Evolutionary conservation across 441 rosid species (phyloP).

Genomic region (Theobroma grandiflorum): DNA sequence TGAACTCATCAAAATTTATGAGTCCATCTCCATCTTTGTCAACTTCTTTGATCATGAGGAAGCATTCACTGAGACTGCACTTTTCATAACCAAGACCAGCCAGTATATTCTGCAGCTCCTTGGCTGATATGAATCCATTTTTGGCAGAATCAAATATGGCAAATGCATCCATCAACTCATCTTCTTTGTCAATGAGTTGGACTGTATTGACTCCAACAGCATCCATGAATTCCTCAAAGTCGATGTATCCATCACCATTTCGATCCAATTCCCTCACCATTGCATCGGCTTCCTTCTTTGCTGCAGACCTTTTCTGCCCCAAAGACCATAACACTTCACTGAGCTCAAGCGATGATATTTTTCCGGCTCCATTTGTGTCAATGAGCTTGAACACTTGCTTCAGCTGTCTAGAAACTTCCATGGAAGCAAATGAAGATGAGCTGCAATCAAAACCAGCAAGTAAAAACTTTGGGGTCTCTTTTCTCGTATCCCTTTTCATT

Average conservation of each 20-base stretch:
- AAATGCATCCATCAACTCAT: conserved; percentile 50
- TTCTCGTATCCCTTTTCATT: background rate
- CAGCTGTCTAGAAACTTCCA: conserved; percentile 33
- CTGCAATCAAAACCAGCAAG: conserved; percentile 27
- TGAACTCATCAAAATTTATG: conserved; percentile 54
- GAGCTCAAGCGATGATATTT: conserved; percentile 51
- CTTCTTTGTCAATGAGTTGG: conserved; percentile 11
- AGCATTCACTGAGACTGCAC: conserved; percentile 46
- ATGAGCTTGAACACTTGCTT: conserved; percentile 30
- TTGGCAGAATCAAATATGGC: conserved; percentile 42
- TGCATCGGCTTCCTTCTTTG: conserved; percentile 38
- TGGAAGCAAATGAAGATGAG: conserved; percentile 39
- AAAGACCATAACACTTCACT: conserved; percentile 39
- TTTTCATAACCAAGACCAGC: conserved; percentile 35
- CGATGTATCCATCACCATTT: conserved; percentile 53
- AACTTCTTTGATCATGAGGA: conserved; percentile 47
- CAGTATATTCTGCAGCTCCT: conserved; percentile 49
- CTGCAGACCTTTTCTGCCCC: conserved; percentile 41
- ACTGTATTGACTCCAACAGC: conserved; percentile 16
- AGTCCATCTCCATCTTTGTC: conserved; percentile 57
- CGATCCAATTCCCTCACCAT: conserved; percentile 48
- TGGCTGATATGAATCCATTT: conserved; percentile 53
- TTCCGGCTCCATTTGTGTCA: conserved; percentile 54
- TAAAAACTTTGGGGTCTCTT: background rate
- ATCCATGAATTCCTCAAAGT: conserved; percentile 46